These are phyloP conservation scores for Populus alba DNA, from an alignment of 345 rosid genomes.

Conservation along the genomic window DNA sequence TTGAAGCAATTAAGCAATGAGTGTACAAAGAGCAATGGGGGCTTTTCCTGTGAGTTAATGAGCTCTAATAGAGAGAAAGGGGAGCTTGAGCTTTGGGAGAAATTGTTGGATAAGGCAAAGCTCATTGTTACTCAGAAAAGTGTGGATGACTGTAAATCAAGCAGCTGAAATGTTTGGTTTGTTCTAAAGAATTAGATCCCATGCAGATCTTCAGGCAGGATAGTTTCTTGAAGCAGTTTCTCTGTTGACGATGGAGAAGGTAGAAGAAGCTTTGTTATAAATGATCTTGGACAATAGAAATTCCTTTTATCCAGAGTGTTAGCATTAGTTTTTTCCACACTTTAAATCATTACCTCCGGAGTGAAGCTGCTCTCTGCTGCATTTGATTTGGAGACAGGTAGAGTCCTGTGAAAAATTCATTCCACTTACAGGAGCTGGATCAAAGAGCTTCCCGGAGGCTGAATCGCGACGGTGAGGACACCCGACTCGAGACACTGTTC, in stretches of 20 bases:
- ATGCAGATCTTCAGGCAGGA: constrained; percentile 6
- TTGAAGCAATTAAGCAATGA: constrained; percentile 63
- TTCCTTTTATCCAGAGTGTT: background rate
- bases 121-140: constrained; percentile 57
- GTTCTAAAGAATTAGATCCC: constrained; percentile 19
- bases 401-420: background rate
- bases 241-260: background rate
- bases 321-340: background rate
- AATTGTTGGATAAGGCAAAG: constrained; percentile 65
- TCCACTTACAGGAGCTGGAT: background rate
- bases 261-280: background rate
- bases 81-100: constrained; percentile 89
- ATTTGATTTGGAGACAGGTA: background rate
- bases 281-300: constrained; percentile 1
- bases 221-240: background rate
- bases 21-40: constrained; percentile 60
- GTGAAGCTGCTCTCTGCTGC: background rate
- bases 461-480: too few relatives aligned
- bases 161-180: constrained; percentile 40
- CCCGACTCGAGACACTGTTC: background rate
- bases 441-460: background rate
- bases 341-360: background rate
- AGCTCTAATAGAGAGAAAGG: constrained; percentile 79
- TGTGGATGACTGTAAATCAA: constrained; percentile 60
- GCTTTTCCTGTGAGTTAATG: constrained; percentile 69